phyloP scores from a whole-genome alignment of 75 land plant genomes.

The Sequoia sempervirens region DNA sequence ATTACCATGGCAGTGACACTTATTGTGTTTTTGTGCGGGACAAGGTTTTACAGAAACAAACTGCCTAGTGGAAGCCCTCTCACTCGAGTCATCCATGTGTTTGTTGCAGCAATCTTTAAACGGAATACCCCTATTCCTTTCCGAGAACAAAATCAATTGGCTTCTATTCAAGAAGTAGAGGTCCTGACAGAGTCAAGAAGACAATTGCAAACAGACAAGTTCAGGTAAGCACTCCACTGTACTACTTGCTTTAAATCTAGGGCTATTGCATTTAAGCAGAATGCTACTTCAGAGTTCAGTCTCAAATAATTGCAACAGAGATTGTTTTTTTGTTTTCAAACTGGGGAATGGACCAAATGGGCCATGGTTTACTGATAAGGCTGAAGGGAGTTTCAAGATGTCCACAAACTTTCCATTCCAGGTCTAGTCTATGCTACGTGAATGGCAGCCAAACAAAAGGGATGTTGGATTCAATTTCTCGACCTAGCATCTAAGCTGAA shows the following conservation, averaged over 20 bases:
- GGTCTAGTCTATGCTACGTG: neutral
- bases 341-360: neutral
- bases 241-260: neutral
- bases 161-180: conserved; percentile 11
- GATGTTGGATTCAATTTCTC: neutral
- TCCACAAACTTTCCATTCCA: neutral
- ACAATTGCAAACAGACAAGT: conserved; percentile 16
- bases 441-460: neutral
- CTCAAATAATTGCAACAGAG: neutral
- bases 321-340: neutral
- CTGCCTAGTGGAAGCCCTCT: conserved; percentile 29
- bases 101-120: conserved; percentile 20
- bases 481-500: neutral
- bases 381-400: neutral
- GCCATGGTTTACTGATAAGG: neutral
- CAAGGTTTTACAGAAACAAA: conserved; percentile 25
- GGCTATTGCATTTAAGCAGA: neutral
- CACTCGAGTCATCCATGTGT: conserved; percentile 26
- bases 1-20: conserved; percentile 31
- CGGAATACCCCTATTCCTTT: neutral
- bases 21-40: conserved; percentile 42
- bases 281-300: neutral
- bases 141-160: neutral
- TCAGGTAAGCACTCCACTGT: conserved; percentile 17
- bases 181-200: conserved; percentile 9